These are phyloP conservation scores for Suhomyces kilbournensis DNA, from an alignment of 805 yeast species.

Conservation along the genomic window DNA sequence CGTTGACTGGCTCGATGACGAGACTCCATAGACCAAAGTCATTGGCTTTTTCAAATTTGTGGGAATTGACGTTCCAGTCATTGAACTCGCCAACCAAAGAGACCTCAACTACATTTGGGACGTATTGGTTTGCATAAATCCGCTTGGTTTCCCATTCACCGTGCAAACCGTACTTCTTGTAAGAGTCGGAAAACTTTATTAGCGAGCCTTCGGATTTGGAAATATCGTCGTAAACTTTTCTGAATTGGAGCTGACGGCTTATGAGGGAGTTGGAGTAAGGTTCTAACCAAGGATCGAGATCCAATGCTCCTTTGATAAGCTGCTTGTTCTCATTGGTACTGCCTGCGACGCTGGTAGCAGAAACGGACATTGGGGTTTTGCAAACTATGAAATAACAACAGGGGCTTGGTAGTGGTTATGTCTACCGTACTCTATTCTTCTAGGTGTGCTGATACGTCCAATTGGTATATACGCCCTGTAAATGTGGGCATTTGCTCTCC, in stretches of 20 bases:
- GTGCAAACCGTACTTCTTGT: slow-evolving; percentile 74
- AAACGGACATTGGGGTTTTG: background rate
- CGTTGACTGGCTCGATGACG: slow-evolving; percentile 54
- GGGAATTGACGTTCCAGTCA: slow-evolving; percentile 62
- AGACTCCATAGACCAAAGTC: slow-evolving; percentile 70
- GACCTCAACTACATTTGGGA: slow-evolving; percentile 80
- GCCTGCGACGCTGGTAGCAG: background rate
- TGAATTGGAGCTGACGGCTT: slow-evolving; percentile 64
- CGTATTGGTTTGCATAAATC: slow-evolving; percentile 76
- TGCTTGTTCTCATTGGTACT: background rate
- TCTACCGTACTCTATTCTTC: background rate
- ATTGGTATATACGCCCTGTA: background rate
- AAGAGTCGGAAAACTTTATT: slow-evolving; percentile 69
- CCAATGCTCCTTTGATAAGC: slow-evolving; percentile 55
- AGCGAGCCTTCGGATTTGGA: slow-evolving; percentile 56
- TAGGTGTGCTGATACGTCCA: background rate
- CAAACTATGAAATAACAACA: background rate
- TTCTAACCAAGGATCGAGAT: slow-evolving; percentile 80
- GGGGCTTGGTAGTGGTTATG: background rate
- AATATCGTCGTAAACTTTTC: slow-evolving; percentile 58
- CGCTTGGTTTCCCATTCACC: slow-evolving; percentile 49
- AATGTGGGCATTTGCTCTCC: slow-evolving; percentile 1
- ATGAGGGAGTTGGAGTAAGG: slow-evolving; percentile 70
- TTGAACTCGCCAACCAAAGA: slow-evolving; percentile 91
- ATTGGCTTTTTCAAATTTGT: slow-evolving; percentile 54